A percentile compares a stretch with the other conserved stretches of the same genome.
These are phyloP conservation scores for Populus hybrid DNA, from an alignment of 441 rosid genomes.

Conservation along the genomic window DNA sequence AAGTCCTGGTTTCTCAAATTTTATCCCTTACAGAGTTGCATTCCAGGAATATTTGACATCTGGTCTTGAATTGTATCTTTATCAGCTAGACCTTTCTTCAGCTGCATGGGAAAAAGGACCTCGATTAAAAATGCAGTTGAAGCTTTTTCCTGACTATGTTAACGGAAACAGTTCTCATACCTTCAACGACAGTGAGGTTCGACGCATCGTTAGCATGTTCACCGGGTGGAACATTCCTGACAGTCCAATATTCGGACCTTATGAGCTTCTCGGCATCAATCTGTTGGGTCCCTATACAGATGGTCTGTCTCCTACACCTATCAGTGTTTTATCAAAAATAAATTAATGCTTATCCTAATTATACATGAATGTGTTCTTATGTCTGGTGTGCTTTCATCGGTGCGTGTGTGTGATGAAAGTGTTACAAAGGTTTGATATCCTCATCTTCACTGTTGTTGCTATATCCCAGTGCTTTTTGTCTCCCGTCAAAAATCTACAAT, in stretches of 20 bases:
- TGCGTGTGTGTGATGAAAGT: not conserved
- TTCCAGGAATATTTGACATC: conserved; percentile 51
- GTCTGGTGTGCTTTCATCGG: not conserved
- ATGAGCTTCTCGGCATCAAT: conserved; percentile 73
- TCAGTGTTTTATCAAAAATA: not conserved
- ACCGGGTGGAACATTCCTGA: conserved; percentile 72
- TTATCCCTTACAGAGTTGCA: conserved; percentile 38
- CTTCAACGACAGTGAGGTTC: conserved; percentile 66
- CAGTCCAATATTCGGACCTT: conserved; percentile 81
- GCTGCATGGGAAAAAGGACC: conserved; percentile 73
- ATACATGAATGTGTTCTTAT: not conserved
- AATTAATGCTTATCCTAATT: not conserved
- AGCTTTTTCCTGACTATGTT: conserved; percentile 59
- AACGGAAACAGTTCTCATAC: conserved; percentile 28
- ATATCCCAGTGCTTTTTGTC: conserved; percentile 35
- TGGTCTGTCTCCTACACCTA: conserved; percentile 50
- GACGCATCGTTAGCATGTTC: conserved; percentile 54
- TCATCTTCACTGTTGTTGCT: conserved; percentile 11
- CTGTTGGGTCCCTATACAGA: conserved; percentile 53
- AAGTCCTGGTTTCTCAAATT: conserved; percentile 85
- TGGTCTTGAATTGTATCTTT: conserved; percentile 47
- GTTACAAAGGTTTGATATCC: not conserved
- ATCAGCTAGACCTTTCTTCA: conserved; percentile 55
- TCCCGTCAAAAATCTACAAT: conserved; percentile 36
- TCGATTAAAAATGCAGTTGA: conserved; percentile 64